Evolutionary conservation across 2,329 filamentous ascomycete species (phyloP).

Genomic region (Colletotrichum orchidophilum): DNA sequence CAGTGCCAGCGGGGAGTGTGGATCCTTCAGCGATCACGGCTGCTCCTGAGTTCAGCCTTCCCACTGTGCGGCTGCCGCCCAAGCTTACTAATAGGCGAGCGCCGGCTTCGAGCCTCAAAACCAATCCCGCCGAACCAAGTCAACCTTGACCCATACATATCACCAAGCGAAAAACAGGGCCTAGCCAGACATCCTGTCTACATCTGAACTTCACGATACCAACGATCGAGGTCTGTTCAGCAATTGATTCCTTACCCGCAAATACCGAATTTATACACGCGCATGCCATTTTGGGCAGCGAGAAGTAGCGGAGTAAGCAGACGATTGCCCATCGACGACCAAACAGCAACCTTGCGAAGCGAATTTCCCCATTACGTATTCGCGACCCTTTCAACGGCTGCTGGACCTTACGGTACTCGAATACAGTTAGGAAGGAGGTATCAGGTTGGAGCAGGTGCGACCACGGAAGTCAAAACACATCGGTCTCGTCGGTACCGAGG

Average conservation of each 20-base stretch:
- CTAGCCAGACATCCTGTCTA: conserved; percentile 26
- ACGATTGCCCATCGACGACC: neutral
- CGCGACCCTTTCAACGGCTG: neutral
- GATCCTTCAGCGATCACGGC: conserved; percentile 15
- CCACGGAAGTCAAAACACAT: neutral
- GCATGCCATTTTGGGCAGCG: conserved; percentile 21
- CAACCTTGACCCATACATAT: conserved; percentile 51
- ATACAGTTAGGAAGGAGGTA: neutral
- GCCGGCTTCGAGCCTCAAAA: conserved; percentile 37
- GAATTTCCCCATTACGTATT: neutral
- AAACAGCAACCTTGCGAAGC: neutral
- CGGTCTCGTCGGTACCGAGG: neutral
- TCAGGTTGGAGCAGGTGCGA: neutral
- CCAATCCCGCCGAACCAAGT: conserved; percentile 42
- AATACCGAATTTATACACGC: neutral
- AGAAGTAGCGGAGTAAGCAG: conserved; percentile 28
- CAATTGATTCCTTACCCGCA: neutral
- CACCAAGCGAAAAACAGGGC: conserved; percentile 40
- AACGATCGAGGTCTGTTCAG: neutral
- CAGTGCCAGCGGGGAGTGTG: neutral
- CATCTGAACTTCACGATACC: neutral
- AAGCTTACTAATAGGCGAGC: conserved; percentile 34
- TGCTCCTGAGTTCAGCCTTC: conserved; percentile 20
- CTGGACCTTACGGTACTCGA: neutral
- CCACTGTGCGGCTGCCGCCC: conserved; percentile 5